These are phyloP conservation scores for Trapa bicornis DNA, from an alignment of 345 rosid species.

Conservation along the genomic window DNA sequence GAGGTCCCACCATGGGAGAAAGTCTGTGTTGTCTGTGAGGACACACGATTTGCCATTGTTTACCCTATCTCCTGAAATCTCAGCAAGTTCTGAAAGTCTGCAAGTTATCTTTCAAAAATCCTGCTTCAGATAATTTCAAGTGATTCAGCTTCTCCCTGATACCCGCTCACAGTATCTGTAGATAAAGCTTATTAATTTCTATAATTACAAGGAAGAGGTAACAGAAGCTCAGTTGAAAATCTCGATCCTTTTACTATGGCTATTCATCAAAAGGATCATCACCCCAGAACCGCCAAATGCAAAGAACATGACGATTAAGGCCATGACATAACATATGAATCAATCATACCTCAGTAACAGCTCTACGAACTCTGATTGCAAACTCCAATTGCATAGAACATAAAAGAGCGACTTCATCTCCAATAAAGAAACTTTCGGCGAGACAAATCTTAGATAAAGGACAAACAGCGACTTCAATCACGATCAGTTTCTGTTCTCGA, in stretches of 20 bases:
- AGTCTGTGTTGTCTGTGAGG: conserved; percentile 24
- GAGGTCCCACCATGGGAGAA: conserved; percentile 36
- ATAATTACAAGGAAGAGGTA: not conserved
- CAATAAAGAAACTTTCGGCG: too few relatives aligned
- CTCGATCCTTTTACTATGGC: not conserved
- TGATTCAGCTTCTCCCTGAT: not conserved
- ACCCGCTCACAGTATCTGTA: not conserved
- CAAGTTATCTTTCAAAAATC: not conserved
- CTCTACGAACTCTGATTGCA: not conserved
- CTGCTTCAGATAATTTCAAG: not conserved
- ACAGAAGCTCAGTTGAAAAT: not conserved
- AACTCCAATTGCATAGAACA: not conserved
- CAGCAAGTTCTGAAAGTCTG: not conserved
- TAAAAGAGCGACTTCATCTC: too few relatives aligned
- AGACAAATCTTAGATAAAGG: too few relatives aligned
- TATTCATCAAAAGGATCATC: not conserved
- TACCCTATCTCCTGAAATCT: not conserved
- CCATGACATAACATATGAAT: not conserved
- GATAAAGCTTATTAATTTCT: not conserved
- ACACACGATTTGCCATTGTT: conserved; percentile 4
- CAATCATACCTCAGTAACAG: not conserved
- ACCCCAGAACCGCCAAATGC: not conserved
- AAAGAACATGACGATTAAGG: not conserved
- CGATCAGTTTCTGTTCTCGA: too few relatives aligned
- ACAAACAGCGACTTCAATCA: too few relatives aligned